Conservation (phyloP, 2,329 filamentous ascomycete species). For the Aspergillus neoniger region DNA sequence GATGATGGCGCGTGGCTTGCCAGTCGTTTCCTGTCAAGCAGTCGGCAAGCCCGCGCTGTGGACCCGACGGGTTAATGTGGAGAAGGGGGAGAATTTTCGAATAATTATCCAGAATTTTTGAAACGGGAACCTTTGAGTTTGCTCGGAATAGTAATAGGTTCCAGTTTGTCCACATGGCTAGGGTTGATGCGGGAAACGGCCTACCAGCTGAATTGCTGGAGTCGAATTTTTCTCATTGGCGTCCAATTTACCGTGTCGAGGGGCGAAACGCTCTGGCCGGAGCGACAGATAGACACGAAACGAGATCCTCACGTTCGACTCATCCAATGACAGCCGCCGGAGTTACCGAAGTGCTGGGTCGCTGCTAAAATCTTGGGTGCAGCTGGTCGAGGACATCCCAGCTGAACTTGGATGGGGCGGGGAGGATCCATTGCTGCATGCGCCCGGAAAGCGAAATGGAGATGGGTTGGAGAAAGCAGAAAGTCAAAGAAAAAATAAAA, state of each 20-base stretch:
- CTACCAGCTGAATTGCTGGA: conserved; percentile 1
- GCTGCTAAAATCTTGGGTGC: background rate
- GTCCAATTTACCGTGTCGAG: background rate
- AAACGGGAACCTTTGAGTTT: background rate
- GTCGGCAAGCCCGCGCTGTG: background rate
- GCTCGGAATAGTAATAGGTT: background rate
- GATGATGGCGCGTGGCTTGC: background rate
- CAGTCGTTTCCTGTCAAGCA: conserved; percentile 14
- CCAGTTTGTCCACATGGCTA: background rate
- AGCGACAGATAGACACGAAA: background rate
- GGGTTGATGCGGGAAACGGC: background rate
- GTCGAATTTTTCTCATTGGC: background rate
- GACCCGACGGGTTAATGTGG: conserved; percentile 1
- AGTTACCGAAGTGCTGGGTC: conserved; percentile 14
- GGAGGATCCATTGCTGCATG: background rate
- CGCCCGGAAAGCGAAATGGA: background rate
- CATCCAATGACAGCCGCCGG: conserved; percentile 3
- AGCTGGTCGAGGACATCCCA: conserved; percentile 14
- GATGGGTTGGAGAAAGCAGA: background rate
- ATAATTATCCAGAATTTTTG: background rate
- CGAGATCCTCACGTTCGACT: background rate
- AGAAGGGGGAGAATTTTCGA: background rate
- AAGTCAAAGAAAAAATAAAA: background rate
- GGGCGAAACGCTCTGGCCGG: background rate
- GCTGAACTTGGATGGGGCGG: conserved; percentile 15